phyloP scores from a whole-genome alignment of 2,329 filamentous ascomycete species.

The Botrytis paeoniae region DNA sequence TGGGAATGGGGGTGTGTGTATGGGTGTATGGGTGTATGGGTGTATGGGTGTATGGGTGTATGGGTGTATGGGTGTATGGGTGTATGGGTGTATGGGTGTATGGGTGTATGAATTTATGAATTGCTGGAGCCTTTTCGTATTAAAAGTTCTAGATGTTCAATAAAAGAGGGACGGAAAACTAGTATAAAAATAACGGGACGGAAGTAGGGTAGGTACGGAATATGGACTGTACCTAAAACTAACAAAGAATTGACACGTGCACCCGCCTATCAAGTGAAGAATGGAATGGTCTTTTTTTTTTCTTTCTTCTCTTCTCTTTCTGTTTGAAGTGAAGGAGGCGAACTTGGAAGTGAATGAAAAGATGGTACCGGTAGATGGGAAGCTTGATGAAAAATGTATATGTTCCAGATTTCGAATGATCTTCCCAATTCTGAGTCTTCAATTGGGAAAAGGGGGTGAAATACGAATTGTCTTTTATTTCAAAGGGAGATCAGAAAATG shows the following conservation, averaged over 20 bases:
- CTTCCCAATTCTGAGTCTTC: not conserved
- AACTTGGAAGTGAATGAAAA: not conserved
- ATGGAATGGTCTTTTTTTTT: not conserved
- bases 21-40: not conserved
- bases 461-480: not conserved
- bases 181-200: not conserved
- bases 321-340: not conserved
- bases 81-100: not conserved
- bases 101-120: not conserved
- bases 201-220: not conserved
- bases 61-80: not conserved
- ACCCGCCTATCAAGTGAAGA: not conserved
- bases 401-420: not conserved
- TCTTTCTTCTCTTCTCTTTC: not conserved
- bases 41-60: not conserved
- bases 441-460: not conserved
- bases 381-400: not conserved
- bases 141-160: constrained; percentile 6
- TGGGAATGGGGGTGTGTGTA: not conserved
- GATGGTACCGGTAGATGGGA: not conserved
- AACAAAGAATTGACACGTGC: constrained; percentile 4
- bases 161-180: not conserved
- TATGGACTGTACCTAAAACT: not conserved
- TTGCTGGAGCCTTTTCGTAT: not conserved
- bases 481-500: not conserved